Evolutionary conservation across 495 filamentous ascomycete species (phyloP).

Genomic region (Penicillium flavigenum): DNA sequence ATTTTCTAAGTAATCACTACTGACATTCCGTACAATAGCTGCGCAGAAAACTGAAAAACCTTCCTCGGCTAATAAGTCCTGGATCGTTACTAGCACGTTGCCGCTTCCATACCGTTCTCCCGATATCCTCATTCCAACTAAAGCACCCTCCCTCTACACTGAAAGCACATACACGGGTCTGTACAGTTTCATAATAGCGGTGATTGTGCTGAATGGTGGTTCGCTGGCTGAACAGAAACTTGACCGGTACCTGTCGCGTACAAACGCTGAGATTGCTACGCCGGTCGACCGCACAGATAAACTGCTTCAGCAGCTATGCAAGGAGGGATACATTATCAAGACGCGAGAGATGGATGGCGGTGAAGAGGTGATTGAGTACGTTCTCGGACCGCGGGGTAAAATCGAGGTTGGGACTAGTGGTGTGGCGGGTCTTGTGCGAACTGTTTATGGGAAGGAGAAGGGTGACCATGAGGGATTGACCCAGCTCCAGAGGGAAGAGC

Average conservation of each 20-base stretch:
- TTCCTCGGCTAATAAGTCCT: conserved; percentile 60
- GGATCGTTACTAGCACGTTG: conserved; percentile 70
- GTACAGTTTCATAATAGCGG: conserved; percentile 73
- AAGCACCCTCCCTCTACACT: conserved; percentile 56
- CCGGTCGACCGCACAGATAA: conserved; percentile 75
- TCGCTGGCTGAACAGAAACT: conserved; percentile 70
- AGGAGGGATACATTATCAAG: conserved; percentile 78
- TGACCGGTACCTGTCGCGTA: conserved; percentile 66
- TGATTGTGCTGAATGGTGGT: conserved; percentile 73
- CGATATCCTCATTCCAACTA: conserved; percentile 65
- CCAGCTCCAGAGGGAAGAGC: conserved; percentile 32
- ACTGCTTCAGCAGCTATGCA: conserved; percentile 69
- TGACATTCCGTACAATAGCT: conserved; percentile 37
- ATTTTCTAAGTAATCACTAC: background rate
- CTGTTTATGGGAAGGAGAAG: conserved; percentile 51
- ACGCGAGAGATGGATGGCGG: conserved; percentile 64
- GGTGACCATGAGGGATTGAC: conserved; percentile 40
- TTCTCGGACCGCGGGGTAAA: conserved; percentile 81
- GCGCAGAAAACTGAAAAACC: conserved; percentile 55
- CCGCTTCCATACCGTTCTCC: conserved; percentile 62
- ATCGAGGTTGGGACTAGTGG: conserved; percentile 75
- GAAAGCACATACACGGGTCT: conserved; percentile 80
- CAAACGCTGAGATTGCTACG: conserved; percentile 74
- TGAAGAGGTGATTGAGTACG: conserved; percentile 75
- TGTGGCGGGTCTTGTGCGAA: conserved; percentile 66